phyloP scores from a whole-genome alignment of 148 eudicot species.

The Silene conica region DNA sequence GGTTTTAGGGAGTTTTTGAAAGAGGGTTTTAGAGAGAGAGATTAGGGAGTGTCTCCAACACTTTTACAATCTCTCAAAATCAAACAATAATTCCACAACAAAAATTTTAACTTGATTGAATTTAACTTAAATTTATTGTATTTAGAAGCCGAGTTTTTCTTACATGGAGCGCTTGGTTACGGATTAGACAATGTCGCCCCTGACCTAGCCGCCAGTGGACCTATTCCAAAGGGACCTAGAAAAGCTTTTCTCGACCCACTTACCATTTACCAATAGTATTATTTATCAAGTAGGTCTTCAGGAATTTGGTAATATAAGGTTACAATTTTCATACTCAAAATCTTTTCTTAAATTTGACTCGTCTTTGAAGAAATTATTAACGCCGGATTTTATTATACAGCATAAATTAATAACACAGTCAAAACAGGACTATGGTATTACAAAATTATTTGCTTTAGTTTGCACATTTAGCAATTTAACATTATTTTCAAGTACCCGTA shows the following conservation, averaged over 20 bases:
- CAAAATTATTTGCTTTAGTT: no score
- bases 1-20: no score
- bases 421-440: no score
- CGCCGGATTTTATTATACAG: no score
- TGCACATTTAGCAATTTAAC: no score
- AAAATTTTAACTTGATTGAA: neutral
- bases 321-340: neutral
- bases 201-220: neutral
- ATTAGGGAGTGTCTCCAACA: neutral
- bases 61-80: neutral
- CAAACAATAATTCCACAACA: neutral
- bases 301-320: constrained; percentile 10
- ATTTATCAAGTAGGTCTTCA: constrained; percentile 8
- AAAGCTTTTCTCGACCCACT: neutral
- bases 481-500: no score
- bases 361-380: no score
- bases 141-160: constrained; percentile 8
- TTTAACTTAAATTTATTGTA: neutral
- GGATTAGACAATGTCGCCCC: neutral
- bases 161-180: constrained; percentile 3
- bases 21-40: no score
- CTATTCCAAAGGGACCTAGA: neutral
- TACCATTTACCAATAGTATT: neutral
- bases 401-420: no score
- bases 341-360: no score